Evolutionary conservation across 306 rosid species (phyloP).

Genomic region (Vigna nakashimae): DNA sequence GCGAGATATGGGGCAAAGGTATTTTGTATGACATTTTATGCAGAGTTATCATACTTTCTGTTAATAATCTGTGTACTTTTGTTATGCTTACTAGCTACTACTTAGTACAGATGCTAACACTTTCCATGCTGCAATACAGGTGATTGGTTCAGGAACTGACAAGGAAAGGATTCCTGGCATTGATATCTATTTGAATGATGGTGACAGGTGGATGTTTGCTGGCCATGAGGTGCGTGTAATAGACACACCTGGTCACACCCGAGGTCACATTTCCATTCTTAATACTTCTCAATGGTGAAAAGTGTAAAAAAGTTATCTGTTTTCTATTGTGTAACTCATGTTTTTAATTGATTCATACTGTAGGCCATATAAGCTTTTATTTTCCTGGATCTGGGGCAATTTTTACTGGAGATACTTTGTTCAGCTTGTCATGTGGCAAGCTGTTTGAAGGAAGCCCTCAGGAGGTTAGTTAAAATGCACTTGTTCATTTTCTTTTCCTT

Average conservation of each 20-base stretch:
- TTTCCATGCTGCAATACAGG: slow-evolving; percentile 53
- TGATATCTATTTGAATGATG: slow-evolving; percentile 81
- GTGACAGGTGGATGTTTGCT: slow-evolving; percentile 99
- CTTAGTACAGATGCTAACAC: slow-evolving; percentile 20
- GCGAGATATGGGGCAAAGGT: slow-evolving; percentile 94
- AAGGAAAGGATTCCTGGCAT: slow-evolving; percentile 84
- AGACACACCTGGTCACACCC: slow-evolving; percentile 95
- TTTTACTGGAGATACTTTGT: slow-evolving; percentile 87
- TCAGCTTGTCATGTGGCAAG: slow-evolving; percentile 94
- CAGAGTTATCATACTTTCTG: neutral
- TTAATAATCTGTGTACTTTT: neutral
- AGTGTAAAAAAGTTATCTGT: neutral
- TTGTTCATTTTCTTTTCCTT: neutral
- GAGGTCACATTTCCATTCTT: slow-evolving; percentile 61
- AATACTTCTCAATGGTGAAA: neutral
- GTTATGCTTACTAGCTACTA: slow-evolving; percentile 16
- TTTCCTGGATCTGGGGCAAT: slow-evolving; percentile 79
- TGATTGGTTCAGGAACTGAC: slow-evolving; percentile 85
- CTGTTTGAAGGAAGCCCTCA: slow-evolving; percentile 91
- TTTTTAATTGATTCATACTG: slow-evolving; percentile 17
- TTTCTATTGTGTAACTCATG: neutral
- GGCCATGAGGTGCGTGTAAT: slow-evolving; percentile 90
- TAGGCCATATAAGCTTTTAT: slow-evolving; percentile 92
- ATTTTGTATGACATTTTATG: slow-evolving; percentile 27
- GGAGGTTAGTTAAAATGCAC: slow-evolving; percentile 59